Evolutionary conservation across 768 basidiomycete genomes (phyloP).

Genomic region (Peribolospora baueri): DNA sequence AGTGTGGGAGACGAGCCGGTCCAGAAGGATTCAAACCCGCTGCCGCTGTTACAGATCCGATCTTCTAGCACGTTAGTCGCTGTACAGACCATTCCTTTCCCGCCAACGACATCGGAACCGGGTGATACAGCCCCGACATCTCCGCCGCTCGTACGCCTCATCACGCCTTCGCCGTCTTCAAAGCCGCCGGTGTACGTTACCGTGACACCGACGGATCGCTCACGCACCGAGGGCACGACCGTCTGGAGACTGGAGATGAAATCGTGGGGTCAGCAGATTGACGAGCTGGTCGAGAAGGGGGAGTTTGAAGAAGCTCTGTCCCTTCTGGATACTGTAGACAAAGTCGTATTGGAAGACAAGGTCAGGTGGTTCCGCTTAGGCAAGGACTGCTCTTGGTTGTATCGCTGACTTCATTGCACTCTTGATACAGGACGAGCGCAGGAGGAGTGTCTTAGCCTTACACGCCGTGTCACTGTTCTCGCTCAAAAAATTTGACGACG

Average conservation of each 20-base stretch:
- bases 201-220: slow-evolving; percentile 50
- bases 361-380: slow-evolving; percentile 18
- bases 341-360: slow-evolving; percentile 36
- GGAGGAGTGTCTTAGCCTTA: slow-evolving; percentile 18
- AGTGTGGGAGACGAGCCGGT: no score
- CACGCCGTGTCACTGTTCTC: slow-evolving; percentile 58
- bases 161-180: slow-evolving; percentile 31
- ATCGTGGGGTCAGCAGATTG: slow-evolving; percentile 55
- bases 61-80: slow-evolving; percentile 41
- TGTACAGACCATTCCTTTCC: slow-evolving; percentile 37
- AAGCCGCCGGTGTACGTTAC: slow-evolving; percentile 37
- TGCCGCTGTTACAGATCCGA: slow-evolving; percentile 41
- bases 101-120: slow-evolving; percentile 2
- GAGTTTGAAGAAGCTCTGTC: slow-evolving; percentile 57
- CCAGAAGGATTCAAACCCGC: slow-evolving; percentile 26
- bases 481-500: slow-evolving; percentile 39
- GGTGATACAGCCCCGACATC: slow-evolving; percentile 1
- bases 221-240: slow-evolving; percentile 43
- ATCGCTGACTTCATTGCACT: slow-evolving; percentile 10
- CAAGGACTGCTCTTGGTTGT: not conserved
- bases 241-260: slow-evolving; percentile 54
- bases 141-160: slow-evolving; percentile 33
- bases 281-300: slow-evolving; percentile 47
- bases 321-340: slow-evolving; percentile 45
- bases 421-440: not conserved